phyloP scores from a whole-genome alignment of 1,139 yeast genomes.

The Protomyces inundatus region DNA sequence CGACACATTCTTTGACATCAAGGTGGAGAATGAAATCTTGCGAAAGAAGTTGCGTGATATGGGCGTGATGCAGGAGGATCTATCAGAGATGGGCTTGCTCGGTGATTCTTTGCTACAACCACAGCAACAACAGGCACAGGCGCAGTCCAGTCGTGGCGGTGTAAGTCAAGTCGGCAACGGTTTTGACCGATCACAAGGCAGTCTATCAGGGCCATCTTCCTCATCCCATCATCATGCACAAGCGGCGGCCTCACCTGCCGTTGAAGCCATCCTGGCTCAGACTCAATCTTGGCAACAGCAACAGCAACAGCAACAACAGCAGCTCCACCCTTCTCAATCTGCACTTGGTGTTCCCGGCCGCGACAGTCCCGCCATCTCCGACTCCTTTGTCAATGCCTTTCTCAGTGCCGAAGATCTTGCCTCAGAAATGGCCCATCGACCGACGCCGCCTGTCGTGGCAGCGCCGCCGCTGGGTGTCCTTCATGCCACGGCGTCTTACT shows the following conservation, averaged over 20 bases:
- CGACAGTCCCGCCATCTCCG: background rate
- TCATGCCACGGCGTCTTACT: background rate
- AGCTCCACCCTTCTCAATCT: background rate
- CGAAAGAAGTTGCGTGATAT: conserved; percentile 13
- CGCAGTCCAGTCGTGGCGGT: too few species aligned
- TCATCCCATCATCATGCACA: background rate
- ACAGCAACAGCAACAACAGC: background rate
- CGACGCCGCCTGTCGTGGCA: too few species aligned
- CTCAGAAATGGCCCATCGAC: background rate
- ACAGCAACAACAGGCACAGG: too few species aligned
- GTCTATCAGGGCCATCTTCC: background rate
- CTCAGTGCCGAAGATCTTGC: background rate
- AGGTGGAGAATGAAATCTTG: conserved; percentile 29
- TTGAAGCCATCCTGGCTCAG: background rate
- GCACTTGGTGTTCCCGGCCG: background rate
- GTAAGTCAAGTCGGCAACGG: background rate
- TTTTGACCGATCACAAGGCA: background rate
- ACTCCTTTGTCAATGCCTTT: background rate
- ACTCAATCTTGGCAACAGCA: background rate
- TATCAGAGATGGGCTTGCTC: background rate
- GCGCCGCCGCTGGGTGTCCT: background rate
- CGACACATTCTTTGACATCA: conserved; percentile 32
- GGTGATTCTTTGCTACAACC: background rate
- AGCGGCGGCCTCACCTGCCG: background rate
- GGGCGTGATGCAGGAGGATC: background rate